Base-by-base conservation (phyloP, 106 monocot genomes). In the Xerophyta viscosa region DNA sequence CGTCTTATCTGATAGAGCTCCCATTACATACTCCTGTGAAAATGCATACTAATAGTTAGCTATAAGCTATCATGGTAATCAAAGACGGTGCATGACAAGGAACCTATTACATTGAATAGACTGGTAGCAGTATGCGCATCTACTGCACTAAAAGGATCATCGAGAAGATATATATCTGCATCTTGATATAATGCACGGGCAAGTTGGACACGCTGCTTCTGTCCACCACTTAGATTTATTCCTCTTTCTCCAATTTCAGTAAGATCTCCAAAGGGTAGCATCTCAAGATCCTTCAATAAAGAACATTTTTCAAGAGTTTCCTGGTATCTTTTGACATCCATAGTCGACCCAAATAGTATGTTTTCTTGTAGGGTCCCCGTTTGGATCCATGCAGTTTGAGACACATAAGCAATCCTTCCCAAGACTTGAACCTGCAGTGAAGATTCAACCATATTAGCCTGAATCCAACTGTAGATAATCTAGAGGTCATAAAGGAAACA, bases 181-280 rank as follows among this genome's bases (percentile, higher is more conserved):
- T 96, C 69, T 62, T 74, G 88, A 62, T 96, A 96, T 12, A 96
- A 63, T 37, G 94, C 88, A 27, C 94, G 84, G 24, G 94, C 94
- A 37, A 96, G 94, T 55, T 96, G 94, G 50, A 96, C 33, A 27
- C 94, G 84, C 56, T 96, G 94, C 60, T 96, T 96, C 71, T 96
- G 94, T 9, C 94, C 94, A n/a, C 94, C 94, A 64, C 94, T 96
- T 14, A 96, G 76, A 64, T 96, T 96, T 2, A 88, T 81, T 4
- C 94, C 94, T 74, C 94, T 84, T 58, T 96, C 94, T 52, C 94
- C 94, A 55, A 96, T 96, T 70, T 89, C 83, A 54, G 94, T 96
- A 30, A 71, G 75, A 56, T 96, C 94, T 29, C 94, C 88, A 60
- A 70, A 82, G 1, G 81, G 81, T 2, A 96, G 27, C 81, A 78